Base-by-base conservation (phyloP, 108 stramenopile species). In the Cyclostephanos invisitatus region DNA sequence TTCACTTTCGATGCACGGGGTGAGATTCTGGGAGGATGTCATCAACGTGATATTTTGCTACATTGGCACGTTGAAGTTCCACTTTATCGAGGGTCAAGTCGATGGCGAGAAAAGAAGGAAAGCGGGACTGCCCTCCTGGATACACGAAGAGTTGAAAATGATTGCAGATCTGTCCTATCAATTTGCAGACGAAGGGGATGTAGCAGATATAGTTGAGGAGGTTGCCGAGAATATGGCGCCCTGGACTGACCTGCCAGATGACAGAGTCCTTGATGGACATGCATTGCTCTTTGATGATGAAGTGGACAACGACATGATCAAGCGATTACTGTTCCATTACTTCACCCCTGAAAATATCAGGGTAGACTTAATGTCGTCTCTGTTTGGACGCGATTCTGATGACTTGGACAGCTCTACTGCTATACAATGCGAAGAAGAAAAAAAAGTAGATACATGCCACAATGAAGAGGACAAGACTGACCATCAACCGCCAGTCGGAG, bases 151-250 rank as follows among this genome's bases (percentile, higher is more conserved):
- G 54, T 62, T 96, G 9, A 80, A 83, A 56, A 75, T 77, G 14
- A 88, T 91, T 24, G 77, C 89, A n/a, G 83, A 91, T 24, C 35
- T 92, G 10, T 83, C 91, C 0, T 89, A 93, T 70, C 50, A 66
- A 37, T 96, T 80, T 68, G 84, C 72, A 21, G 90, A 93, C 60
- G 95, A 92, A 61, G 78, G 67, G n/a, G 82, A 85, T 61, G 89
- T 92, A 10, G 77, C 82, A 4, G 91, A 93, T 54, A 80, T 82
- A 27, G 95, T 92, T 3, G 91, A 91, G 25, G 73, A 56, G 14
- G 67, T 96, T 55, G 91, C 82, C n/a, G 95, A 93, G 67, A 70
- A 77, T 29, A 70, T 93, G 84, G 80, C 87, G 20, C 91, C 95
- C 5, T 85, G 85, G 67, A 73, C 57, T 10, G 49, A 73, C 48